Conservation (phyloP, 169 alveolate species). For the Plasmodium gaboni region DNA sequence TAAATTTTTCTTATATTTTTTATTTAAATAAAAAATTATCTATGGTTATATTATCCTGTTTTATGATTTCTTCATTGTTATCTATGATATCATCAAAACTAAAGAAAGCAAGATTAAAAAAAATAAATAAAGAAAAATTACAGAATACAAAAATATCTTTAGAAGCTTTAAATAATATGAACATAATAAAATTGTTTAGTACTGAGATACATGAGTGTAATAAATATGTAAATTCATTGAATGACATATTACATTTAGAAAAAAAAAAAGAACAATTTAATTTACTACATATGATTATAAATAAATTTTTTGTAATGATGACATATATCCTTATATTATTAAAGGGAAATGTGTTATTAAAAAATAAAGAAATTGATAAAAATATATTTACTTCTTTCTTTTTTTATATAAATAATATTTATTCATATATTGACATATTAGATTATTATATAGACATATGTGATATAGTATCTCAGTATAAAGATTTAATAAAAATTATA, state of each 20-base stretch:
- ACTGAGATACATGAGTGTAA: conserved; percentile 38
- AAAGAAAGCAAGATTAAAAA: conserved; percentile 25
- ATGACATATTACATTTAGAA: conserved; percentile 15
- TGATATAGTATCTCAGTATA: conserved; percentile 43
- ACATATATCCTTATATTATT: conserved; percentile 35
- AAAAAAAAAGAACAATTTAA: conserved; percentile 57
- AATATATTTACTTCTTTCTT: conserved; percentile 42
- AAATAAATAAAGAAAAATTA: conserved; percentile 14
- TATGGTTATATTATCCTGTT: conserved; percentile 8
- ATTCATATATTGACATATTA: conserved; percentile 38
- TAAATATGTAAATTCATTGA: conserved; percentile 23
- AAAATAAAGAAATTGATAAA: conserved; percentile 20
- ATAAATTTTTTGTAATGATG: conserved; percentile 23
- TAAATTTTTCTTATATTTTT: conserved; percentile 35
- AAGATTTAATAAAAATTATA: not conserved
- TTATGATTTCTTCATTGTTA: conserved; percentile 34
- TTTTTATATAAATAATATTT: conserved; percentile 49
- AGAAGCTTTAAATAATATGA: conserved; percentile 43
- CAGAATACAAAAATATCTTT: conserved; percentile 16
- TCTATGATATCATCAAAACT: conserved; percentile 35
- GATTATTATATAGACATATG: conserved; percentile 49
- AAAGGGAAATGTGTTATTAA: conserved; percentile 6
- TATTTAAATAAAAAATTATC: conserved; percentile 39
- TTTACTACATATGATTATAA: conserved; percentile 40
- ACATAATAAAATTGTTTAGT: conserved; percentile 25